Evolutionary conservation across 257 asterid genomes (phyloP).

Genomic region (Solanum piurae): DNA sequence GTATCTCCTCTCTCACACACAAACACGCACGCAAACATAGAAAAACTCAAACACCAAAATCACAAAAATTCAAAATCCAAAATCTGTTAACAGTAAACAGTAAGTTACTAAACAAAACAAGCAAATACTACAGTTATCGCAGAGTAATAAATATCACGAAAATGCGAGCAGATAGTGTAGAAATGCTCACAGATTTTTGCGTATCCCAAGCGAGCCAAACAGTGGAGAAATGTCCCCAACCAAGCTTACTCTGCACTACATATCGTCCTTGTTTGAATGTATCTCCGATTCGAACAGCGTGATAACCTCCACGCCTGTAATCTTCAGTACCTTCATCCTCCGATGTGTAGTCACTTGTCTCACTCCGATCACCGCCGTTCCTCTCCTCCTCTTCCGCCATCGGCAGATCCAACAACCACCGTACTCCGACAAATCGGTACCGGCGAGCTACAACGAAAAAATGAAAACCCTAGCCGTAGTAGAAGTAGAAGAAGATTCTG

Average conservation of each 20-base stretch:
- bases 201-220: slow-evolving; percentile 99
- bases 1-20: background rate
- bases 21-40: background rate
- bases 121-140: background rate
- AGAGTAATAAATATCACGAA: background rate
- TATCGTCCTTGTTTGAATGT: slow-evolving; percentile 78
- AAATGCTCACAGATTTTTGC: slow-evolving; percentile 31
- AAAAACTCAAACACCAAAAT: background rate
- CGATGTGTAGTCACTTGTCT: slow-evolving; percentile 73
- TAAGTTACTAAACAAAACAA: background rate
- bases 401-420: background rate
- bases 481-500: background rate
- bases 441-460: background rate
- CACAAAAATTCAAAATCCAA: background rate
- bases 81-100: background rate
- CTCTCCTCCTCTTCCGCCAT: slow-evolving; percentile 25
- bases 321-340: slow-evolving; percentile 98
- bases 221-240: slow-evolving; percentile 99
- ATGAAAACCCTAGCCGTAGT: background rate
- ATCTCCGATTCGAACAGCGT: slow-evolving; percentile 85
- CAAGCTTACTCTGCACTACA: slow-evolving; percentile 90
- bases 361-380: slow-evolving; percentile 53
- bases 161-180: background rate
- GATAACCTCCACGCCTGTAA: slow-evolving; percentile 92
- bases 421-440: background rate